Evolutionary conservation across 345 rosid genomes (phyloP), one percentile per base, ranked within the genome.

Genomic region (Brassica napus): DNA sequence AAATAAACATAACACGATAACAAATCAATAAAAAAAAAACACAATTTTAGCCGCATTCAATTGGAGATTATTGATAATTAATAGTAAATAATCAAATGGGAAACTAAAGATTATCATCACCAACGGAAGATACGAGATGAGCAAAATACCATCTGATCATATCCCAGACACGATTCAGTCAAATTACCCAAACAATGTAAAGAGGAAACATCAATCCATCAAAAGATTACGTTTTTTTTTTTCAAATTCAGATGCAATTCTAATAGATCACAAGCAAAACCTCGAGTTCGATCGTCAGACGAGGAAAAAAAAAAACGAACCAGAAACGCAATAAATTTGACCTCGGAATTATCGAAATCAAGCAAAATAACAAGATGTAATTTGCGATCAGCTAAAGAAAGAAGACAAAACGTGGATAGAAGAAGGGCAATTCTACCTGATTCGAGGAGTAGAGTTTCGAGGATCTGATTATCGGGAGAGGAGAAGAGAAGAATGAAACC

Each of bases 381-480:
- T 31, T n/a, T 2, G 31, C 14, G 34, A 64, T 30, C 66, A 0
- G 73, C 1, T 31, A 1, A 58, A 12, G 35, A 78, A 18, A 37
- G 8, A 16, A 9, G 16, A 37, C 31, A 11, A 15, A 30, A 30
- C 15, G 10, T 16, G 6, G 37, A 32, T 1, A 4, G 47, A 52
- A 47, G 34, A 37, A 23, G 24, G 37, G n/a, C 0, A 49, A 44
- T 4, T 26, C 4, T 70, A 80, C 83, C 79, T 80, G 83, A 75
- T 64, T 65, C 68, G 47, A 30, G 14, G 58, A 58, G n/a, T 69
- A 16, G 72, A 23, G 68, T 80, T 80, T 80, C 76, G 79, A 18
- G 68, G 76, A 69, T 74, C 68, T 64, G 79, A 18, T 75, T 12
- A 69, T 37, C 42, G 52, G 62, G 62, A 55, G 75, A 57, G 42